Base-by-base conservation (phyloP, 805 yeast species). In the Lipomyces kockii region DNA sequence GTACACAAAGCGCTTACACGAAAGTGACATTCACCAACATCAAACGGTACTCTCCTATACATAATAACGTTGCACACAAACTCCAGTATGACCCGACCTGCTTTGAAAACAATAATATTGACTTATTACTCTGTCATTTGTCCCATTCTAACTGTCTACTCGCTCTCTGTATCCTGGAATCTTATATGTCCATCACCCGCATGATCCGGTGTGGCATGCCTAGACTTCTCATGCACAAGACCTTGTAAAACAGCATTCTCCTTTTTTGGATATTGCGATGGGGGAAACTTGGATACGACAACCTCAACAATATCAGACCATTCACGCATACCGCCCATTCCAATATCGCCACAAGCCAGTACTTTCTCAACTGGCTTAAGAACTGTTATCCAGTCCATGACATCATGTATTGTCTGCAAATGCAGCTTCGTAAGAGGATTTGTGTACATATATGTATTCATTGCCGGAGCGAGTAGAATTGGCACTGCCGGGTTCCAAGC, bases 261-360 rank as follows among this genome's bases (percentile, higher is more conserved):
- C 49, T 43, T 43, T 39, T 60, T 63, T 9, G 71, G 70, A 34
- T 61, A 69, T 29, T 7, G 20, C 27, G 37, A 7, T 6, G 70
- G 70, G 29, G 71, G 66, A 34, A 92, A 80, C 76, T 88, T 89
- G 78, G 87, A 82, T 25, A 90, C 96, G 60, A 91, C 83, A 73
- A 87, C 87, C 76, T 92, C 96, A 22, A 92, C 97, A 73, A 95
- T 89, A 77, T 93, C 98, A 77, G 91, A 90, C 87, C 96, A 92
- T 74, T 95, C 98, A 89, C 93, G 89, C 98, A 95, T 95, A 63
- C 99, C 98, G 60, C 99, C 98, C 92, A 95, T 90, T n/a, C 98
- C 98, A 65, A 95, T 92, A 74, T 94, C 98, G 69, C 99, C 98
- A 80, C 93, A 92, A 54, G 91, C 92, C 75, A 90, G 87, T 5